Base-by-base conservation (phyloP, 257 asterid genomes). In the Hygrophila difformis region DNA sequence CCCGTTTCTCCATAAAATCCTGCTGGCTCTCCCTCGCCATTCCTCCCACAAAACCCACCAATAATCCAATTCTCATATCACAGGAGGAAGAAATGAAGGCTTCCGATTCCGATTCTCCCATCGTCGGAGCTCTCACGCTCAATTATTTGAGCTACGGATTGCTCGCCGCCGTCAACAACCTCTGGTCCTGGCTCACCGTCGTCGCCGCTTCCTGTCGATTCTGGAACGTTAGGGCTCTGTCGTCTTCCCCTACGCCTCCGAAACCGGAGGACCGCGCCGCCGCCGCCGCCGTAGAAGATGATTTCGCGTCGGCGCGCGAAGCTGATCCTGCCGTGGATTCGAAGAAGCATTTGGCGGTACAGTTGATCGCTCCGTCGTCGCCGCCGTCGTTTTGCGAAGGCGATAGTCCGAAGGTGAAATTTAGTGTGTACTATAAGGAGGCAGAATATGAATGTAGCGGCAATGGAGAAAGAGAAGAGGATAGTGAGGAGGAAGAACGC, bases 161-260 rank as follows among this genome's bases (percentile, higher is more conserved):
- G 46, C 49, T 66, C 8, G 62, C 72, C 54, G 71, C 65, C 43
- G 68, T 63, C 44, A 75, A 70, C 58, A 70, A 23, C 31, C 39
- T 78, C 18, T 78, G 88, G 82, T 57, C 85, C 3, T 77, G 79
- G 84, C 10, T 65, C 13, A 82, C 77, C 39, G 59, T 68, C 37
- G 3, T 73, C 3, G 61, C 85, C 5, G 78, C 77, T 44, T 73
- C 75, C 61, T 44, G 78, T 26, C 52, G 77, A 47, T 65, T 78
- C 40, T 78, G 93, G 83, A 59, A 58, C 55, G 57, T 78, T 20
- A 57, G 56, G 44, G 20, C 50, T 31, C 65, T 45, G 4, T 39
- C 67, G 0, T 17, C 56, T 0, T 34, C 56, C 29, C 20, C 34
- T 8, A 12, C 18, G n/a, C 8, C 18, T 7, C 3, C 44, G 31